A percentile compares a stretch with the other conserved stretches of the same genome.
These are phyloP conservation scores for Pythium dissimile DNA, from an alignment of 352 stramenopile species.

Conservation along the genomic window DNA sequence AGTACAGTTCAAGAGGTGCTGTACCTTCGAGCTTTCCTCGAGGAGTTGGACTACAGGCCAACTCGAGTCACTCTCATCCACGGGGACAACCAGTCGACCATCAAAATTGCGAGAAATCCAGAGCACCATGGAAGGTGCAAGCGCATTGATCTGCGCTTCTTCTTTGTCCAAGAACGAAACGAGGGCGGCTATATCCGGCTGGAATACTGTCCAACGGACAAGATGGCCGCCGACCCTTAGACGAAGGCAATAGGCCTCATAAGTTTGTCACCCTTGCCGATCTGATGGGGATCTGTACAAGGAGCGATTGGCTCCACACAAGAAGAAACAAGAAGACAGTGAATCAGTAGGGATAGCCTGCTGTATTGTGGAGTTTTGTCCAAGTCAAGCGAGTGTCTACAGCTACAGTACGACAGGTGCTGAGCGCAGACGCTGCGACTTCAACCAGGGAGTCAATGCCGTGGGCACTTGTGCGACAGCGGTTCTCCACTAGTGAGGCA, in stretches of 20 bases:
- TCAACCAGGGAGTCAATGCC: no score
- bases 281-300: not conserved
- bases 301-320: not conserved
- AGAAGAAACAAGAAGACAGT: not conserved
- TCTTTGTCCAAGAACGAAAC: constrained; percentile 2
- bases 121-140: constrained; percentile 11
- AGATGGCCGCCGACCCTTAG: constrained; percentile 1
- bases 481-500: no score
- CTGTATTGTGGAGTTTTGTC: no score
- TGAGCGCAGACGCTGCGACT: no score
- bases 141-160: constrained; percentile 9
- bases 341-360: no score
- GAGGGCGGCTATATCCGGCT: not conserved
- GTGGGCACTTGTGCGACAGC: no score
- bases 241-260: constrained; percentile 6
- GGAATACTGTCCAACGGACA: not conserved
- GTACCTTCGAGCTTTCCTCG: not conserved
- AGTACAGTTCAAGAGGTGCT: constrained; percentile 2
- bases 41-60: not conserved
- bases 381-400: no score
- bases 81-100: constrained; percentile 6
- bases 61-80: not conserved
- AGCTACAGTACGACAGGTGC: no score
- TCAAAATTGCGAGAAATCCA: not conserved
- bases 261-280: not conserved